Base-by-base conservation (phyloP, 2,329 filamentous ascomycete genomes). In the Aschersonia sp. region DNA sequence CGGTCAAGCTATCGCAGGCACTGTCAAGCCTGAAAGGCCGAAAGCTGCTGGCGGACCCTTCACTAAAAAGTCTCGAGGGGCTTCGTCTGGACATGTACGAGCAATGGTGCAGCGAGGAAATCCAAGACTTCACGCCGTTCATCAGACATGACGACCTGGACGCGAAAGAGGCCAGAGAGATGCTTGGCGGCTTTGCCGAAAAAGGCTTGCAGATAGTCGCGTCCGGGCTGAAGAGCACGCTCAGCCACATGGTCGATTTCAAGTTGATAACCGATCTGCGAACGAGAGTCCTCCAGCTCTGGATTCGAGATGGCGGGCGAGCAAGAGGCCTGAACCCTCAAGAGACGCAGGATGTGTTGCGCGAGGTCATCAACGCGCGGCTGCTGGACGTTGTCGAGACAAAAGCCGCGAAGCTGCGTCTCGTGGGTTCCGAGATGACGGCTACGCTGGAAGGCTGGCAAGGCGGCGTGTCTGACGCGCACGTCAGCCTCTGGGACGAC, bases 51-150 rank as follows among this genome's bases (percentile, higher is more conserved):
- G 77, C 78, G n/a, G 85, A 94, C 59, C 64, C 73, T 1, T 72
- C 80, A 1, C 68, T 95, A 14, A 73, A 74, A 47, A 65, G 68
- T 1, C 63, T 92, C 1, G 78, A 85, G 53, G 83, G 82, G 12
- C 66, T 95, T 10, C 77, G 84, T 37, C 67, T 95, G 30, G 87
- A 95, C 58, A 66, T 92, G 8, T 80, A 87, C 56, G 79, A 82
- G 52, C 74, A 74, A 22, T 94, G 88, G 84, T 84, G 92, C 52
- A 76, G 84, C 14, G 80, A 88, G 6, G 87, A 94, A 50, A 84
- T 95, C 41, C 78, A 77, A 44, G 84, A 83, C 53, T 95, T 94
- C 59, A 90, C 81, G 1, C 89, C 89, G 0, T 95, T 87, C 67
- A 84, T 94, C 37, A 80, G 85, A 32, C 81, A 94, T 55, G 86